A percentile compares a stretch with the other conserved stretches of the same genome.
phyloP scores from a whole-genome alignment of 345 rosid genomes.

The Durio zibethinus region DNA sequence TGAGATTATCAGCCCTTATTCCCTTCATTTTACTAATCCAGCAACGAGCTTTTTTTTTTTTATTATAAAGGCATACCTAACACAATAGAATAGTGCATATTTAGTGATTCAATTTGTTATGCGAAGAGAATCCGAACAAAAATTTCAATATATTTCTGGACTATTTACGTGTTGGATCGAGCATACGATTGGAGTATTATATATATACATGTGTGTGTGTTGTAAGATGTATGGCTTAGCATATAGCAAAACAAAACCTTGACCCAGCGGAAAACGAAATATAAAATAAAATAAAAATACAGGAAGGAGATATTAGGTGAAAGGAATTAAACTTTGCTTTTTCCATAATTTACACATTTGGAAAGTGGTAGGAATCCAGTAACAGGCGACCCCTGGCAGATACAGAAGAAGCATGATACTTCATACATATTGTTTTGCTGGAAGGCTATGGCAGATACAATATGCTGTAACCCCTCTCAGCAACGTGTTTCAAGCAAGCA shows the following conservation, averaged over 20 bases:
- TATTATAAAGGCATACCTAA: neutral
- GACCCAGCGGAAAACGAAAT: too few relatives aligned
- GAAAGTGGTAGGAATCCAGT: neutral
- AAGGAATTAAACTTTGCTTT: neutral
- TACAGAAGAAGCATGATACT: neutral
- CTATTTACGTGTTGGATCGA: neutral
- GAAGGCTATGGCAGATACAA: neutral
- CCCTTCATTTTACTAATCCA: neutral
- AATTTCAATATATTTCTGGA: neutral
- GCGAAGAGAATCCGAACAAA: neutral
- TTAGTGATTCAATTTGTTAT: too few relatives aligned
- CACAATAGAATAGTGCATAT: too few relatives aligned
- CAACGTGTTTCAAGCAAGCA: conserved; percentile 43
- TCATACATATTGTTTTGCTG: neutral
- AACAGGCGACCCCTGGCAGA: neutral
- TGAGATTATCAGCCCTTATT: too few relatives aligned
- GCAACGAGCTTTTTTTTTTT: neutral
- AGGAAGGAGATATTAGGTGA: neutral
- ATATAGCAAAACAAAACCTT: too few relatives aligned
- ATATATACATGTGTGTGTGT: too few relatives aligned
- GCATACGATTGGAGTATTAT: too few relatives aligned
- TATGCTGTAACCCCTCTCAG: neutral
- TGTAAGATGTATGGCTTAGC: too few relatives aligned
- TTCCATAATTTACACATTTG: neutral
- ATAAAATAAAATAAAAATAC: neutral